Base-by-base conservation (phyloP, 1,284 basidiomycete species). In the Sporisorium exsertum region DNA sequence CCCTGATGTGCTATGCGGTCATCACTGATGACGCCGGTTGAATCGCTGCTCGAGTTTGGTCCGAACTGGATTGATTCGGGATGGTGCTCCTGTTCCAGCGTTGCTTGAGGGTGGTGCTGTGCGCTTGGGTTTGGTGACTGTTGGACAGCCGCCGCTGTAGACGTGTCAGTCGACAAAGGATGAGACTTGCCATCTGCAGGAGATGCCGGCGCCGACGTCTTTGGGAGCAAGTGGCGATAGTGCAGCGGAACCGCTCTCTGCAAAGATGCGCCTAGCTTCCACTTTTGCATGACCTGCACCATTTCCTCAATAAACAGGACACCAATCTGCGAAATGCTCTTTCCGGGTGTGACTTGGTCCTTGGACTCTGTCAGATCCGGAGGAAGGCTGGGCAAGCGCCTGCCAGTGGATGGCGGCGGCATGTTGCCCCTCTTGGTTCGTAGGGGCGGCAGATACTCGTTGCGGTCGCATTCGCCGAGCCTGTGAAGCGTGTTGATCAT, bases 291-390 rank as follows among this genome's bases (percentile, higher is more conserved):
- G 35, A 65, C 72, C 37, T 70, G 72, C 12, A 63, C 50, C 72
- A 75, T 75, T 32, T 75, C 72, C 45, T 66, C 67, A 43, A 75
- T 67, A 24, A 75, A 75, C 22, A 75, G 33, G 29, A 70, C 54
- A n/a, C 72, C 72, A 35, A 75, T 70, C 47, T 75, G 72, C 7
- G 67, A 75, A 22, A 75, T 75, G 46, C 72, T 75, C 35, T 46
- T 63, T 12, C 72, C 72, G 1, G 37, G 27, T 18, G 55, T 27
- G 35, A 18, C 35, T 16, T 52, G 42, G 2, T 61, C 40, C 32
- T 74, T 67, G 5, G 58, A 35, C 15, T 65, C 63, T 12, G 32
- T 15, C 16, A 58, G 68, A 33, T 65, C 55, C 10, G 50, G 54
- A 13, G 68, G n/a, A 6, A 65, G 58, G 51, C 63, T 65, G 10